Conservation (phyloP, 176 grass and related monocot species). For the Elymus sibiricus region DNA sequence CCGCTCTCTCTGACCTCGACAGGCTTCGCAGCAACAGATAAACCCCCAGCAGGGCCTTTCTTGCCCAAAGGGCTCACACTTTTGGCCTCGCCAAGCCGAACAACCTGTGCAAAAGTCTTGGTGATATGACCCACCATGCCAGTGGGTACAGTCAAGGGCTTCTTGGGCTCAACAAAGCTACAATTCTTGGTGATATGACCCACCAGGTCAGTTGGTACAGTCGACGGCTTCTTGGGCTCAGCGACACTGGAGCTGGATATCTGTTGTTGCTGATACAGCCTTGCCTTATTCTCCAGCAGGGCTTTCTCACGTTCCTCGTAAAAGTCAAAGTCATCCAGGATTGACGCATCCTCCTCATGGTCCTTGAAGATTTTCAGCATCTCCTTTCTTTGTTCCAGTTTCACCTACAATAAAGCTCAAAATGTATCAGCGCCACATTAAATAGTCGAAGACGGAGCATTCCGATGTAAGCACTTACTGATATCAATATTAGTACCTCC, state of each 20-base stretch:
- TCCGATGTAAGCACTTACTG: background rate
- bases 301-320: conserved; percentile 76
- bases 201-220: conserved; percentile 30
- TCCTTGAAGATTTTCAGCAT: conserved; percentile 63
- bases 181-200: conserved; percentile 54
- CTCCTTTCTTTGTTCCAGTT: conserved; percentile 72
- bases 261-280: conserved; percentile 44
- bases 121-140: conserved; percentile 47
- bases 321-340: conserved; percentile 74
- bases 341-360: conserved; percentile 52
- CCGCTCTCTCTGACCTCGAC: conserved; percentile 15
- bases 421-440: background rate
- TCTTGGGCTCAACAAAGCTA: conserved; percentile 38
- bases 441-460: background rate
- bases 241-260: conserved; percentile 20
- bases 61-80: conserved; percentile 16
- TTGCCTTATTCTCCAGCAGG: conserved; percentile 58
- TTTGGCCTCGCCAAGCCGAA: conserved; percentile 49
- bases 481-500: background rate
- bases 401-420: conserved; percentile 41
- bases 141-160: conserved; percentile 25
- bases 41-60: conserved; percentile 17
- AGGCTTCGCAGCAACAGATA: conserved; percentile 25
- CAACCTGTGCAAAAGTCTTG: conserved; percentile 55
- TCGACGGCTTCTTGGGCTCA: conserved; percentile 41